phyloP scores from a whole-genome alignment of 1,139 yeast species.

The Spencermartinsiella ligniputridi region DNA sequence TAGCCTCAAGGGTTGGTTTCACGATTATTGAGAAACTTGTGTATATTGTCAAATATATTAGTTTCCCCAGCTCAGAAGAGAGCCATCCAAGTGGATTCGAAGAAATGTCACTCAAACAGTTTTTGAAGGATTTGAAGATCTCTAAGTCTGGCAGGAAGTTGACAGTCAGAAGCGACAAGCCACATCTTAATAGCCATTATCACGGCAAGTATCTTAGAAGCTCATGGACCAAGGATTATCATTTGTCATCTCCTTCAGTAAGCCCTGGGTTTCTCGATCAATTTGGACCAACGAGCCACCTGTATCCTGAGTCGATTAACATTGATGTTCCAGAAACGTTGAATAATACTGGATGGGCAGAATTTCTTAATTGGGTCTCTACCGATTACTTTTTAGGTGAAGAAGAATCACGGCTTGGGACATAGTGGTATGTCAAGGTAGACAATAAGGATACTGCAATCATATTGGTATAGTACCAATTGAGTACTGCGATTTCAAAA shows the following conservation, averaged over 20 bases:
- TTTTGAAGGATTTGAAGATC: conserved; percentile 2
- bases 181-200: not conserved
- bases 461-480: no score
- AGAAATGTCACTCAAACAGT: not conserved
- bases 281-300: not conserved
- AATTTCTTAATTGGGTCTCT: conserved; percentile 4
- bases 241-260: not conserved
- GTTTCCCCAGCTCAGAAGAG: not conserved
- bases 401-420: not conserved
- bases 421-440: no score
- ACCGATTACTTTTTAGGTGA: not conserved
- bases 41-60: conserved; percentile 1
- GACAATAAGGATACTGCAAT: no score
- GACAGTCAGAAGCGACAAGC: not conserved
- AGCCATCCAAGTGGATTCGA: not conserved
- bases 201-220: not conserved
- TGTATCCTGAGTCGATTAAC: not conserved
- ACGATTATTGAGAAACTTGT: not conserved
- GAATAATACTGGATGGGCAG: conserved; percentile 1
- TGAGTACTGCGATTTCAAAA: no score
- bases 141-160: not conserved
- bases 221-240: not conserved
- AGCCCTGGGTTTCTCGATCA: conserved; percentile 1
- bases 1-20: not conserved
- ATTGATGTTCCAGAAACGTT: not conserved